These are phyloP conservation scores for Citrus mangshanensis DNA, from an alignment of 345 rosid species.

Conservation along the genomic window DNA sequence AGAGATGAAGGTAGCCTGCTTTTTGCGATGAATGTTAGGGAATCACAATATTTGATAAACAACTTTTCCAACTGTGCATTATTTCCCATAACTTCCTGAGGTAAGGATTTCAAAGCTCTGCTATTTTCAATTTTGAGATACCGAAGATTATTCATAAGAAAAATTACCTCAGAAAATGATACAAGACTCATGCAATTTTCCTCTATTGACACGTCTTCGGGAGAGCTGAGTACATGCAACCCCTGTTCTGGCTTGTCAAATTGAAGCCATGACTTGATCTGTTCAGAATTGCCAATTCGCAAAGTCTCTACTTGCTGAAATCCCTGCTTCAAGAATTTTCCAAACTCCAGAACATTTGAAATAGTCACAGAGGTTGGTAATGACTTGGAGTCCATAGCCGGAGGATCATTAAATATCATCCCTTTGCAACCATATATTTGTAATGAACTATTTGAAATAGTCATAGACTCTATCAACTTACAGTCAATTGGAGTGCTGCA, in stretches of 20 bases:
- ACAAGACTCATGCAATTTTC: background rate
- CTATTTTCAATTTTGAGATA: background rate
- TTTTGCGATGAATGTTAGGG: background rate
- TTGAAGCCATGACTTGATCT: background rate
- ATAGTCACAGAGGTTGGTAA: background rate
- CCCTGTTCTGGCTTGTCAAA: background rate
- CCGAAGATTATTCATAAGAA: background rate
- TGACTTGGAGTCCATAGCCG: too few relatives aligned
- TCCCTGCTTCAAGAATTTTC: background rate
- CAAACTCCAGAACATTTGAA: background rate
- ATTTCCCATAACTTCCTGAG: background rate
- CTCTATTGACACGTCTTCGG: background rate
- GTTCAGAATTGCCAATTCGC: background rate
- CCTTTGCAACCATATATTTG: background rate
- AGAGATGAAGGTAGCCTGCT: background rate
- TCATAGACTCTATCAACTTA: background rate
- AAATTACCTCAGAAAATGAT: background rate
- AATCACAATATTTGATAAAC: background rate
- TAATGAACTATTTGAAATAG: background rate
- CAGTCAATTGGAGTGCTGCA: background rate
- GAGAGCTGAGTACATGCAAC: background rate
- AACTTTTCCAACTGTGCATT: background rate
- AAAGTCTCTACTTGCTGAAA: background rate
- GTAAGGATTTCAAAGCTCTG: background rate
- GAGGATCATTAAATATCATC: background rate